Evolutionary conservation across 108 stramenopile species (phyloP).

Genomic region (Nitzschia sp.): DNA sequence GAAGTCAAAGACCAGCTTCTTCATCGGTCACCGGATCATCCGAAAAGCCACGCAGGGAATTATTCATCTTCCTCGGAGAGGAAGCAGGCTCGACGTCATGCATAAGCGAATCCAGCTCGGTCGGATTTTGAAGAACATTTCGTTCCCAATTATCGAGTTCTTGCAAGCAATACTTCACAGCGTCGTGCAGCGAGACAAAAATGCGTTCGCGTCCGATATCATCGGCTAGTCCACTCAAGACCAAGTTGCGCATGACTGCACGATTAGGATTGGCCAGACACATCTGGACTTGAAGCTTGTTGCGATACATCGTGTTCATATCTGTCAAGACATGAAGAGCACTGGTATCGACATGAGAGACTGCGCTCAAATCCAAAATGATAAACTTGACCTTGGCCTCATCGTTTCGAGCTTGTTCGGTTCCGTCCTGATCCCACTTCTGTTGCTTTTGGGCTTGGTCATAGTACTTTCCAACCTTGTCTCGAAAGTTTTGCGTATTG

Average conservation of each 20-base stretch:
- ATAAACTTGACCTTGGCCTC: conserved; percentile 27
- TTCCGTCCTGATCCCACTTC: too few relatives aligned
- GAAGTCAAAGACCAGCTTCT: too few relatives aligned
- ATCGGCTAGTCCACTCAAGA: conserved; percentile 29
- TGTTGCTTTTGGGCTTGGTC: conserved; percentile 15
- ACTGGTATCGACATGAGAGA: conserved; percentile 50
- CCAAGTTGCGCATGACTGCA: conserved; percentile 39
- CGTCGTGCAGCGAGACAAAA: conserved; percentile 47
- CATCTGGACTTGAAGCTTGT: conserved; percentile 29
- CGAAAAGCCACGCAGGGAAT: too few relatives aligned
- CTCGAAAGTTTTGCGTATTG: conserved; percentile 51
- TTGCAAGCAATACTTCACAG: conserved; percentile 41
- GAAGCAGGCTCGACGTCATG: too few relatives aligned
- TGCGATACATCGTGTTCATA: conserved; percentile 32
- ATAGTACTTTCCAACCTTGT: conserved; percentile 41
- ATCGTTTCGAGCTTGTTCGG: not conserved
- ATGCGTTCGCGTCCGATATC: conserved; percentile 41
- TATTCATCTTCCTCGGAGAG: too few relatives aligned
- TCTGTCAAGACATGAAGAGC: conserved; percentile 51
- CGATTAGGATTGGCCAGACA: conserved; percentile 42
- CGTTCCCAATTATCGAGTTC: conserved; percentile 26
- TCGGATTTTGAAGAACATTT: too few relatives aligned
- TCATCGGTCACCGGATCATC: too few relatives aligned
- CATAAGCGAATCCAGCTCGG: too few relatives aligned
- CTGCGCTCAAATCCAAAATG: conserved; percentile 52